These are phyloP conservation scores for Salix exigua DNA, from an alignment of 345 rosid genomes.

Conservation along the genomic window DNA sequence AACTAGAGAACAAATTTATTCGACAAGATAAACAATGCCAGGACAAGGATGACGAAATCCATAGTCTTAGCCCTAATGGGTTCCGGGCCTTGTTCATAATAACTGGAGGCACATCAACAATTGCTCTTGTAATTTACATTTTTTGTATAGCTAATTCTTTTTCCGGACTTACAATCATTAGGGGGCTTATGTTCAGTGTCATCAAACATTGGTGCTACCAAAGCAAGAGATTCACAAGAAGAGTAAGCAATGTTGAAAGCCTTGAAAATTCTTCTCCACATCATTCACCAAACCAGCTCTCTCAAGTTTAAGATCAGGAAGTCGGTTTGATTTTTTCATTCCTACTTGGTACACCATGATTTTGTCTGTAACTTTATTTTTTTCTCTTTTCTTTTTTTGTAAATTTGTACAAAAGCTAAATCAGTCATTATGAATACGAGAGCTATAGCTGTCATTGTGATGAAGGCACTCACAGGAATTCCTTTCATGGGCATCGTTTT, in stretches of 20 bases:
- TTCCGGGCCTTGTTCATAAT: constrained; percentile 18
- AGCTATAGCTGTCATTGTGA: too few relatives aligned
- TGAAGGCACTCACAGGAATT: too few relatives aligned
- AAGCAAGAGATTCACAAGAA: background rate
- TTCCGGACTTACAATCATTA: background rate
- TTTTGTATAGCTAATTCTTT: background rate
- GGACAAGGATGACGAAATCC: constrained; percentile 5
- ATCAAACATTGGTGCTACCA: background rate
- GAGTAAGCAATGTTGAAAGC: background rate
- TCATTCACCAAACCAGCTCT: too few relatives aligned
- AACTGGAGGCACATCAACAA: constrained; percentile 20
- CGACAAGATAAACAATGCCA: constrained; percentile 3
- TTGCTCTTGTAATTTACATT: constrained; percentile 10
- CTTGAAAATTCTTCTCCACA: background rate
- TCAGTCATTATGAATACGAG: too few relatives aligned
- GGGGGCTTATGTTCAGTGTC: background rate
- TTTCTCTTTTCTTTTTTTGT: too few relatives aligned
- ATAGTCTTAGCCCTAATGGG: constrained; percentile 13
- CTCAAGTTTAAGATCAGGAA: too few relatives aligned
- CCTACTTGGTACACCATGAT: too few relatives aligned
- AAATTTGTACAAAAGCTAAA: too few relatives aligned
- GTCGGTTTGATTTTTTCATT: too few relatives aligned
- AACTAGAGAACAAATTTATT: constrained; percentile 14
- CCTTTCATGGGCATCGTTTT: too few relatives aligned
- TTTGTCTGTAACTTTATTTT: too few relatives aligned